Evolutionary conservation across 768 basidiomycete genomes (phyloP), one percentile per base, ranked within the genome.

Genomic region (Termitomyces sp.): DNA sequence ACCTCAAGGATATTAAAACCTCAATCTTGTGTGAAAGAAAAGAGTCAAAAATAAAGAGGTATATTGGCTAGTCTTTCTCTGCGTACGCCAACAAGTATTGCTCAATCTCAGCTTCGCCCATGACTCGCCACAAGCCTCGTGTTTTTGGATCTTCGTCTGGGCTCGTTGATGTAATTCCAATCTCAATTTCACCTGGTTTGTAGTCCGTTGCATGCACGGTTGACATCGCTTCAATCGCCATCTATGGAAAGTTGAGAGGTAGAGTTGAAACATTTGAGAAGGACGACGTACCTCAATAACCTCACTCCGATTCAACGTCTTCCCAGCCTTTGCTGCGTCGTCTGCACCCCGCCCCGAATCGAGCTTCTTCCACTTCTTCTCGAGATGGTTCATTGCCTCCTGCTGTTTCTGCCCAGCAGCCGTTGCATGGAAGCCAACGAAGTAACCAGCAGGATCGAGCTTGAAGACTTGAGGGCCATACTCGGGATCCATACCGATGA

Each of bases 301-400:
- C 58, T 91, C 89, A 2, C 82, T 80, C 21, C 89, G 80, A 62
- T 78, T 80, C 52, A 97, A 78, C 0, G 79, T 82, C 74, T 85
- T 82, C 54, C 91, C 89, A 2, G 92, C 92, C 46, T 80, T 79
- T 14, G 80, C 78, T 14, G 92, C 80, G 70, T 95, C 89, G 49
- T 94, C 89, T 0, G 87, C 90, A 21, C 92, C 91, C 52, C 75
- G 75, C 16, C 90, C 90, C 23, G 80, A 82, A 66, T 92, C 87
- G 31, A 94, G 77, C 71, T 94, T 94, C 79, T 98, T 99, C 95
- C 94, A 98, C 71, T 93, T 92, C 78, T 98, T 98, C 77, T 99
- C 97, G 43, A 99, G 80, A 67, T 94, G 90, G 71, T 98, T 98
- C 87, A 95, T 97, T 1, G 93, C 95, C 69, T 99, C 97, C 68